These are phyloP conservation scores for Vinca major DNA, from an alignment of 305 asterid species.

Conservation along the genomic window DNA sequence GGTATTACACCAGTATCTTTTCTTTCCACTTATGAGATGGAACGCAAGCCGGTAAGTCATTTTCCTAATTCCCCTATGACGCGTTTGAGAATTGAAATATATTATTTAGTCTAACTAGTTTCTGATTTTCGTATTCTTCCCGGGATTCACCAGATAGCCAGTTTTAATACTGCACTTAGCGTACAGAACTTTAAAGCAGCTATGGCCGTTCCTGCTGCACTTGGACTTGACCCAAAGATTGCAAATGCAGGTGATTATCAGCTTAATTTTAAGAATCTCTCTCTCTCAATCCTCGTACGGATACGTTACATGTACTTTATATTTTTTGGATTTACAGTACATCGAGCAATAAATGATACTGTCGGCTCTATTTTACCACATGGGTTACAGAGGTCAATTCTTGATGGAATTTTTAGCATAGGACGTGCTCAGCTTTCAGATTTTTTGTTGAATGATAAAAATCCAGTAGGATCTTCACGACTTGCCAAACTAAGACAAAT, in stretches of 20 bases:
- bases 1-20: conserved; percentile 42
- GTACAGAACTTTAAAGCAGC: conserved; percentile 86
- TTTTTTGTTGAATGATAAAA: conserved; percentile 59
- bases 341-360: conserved; percentile 48
- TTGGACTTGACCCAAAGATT: conserved; percentile 81
- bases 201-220: conserved; percentile 87
- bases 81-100: not conserved
- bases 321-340: conserved; percentile 39
- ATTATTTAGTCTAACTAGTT: not conserved
- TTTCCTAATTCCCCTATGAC: not conserved
- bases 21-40: conserved; percentile 68
- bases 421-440: conserved; percentile 82
- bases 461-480: conserved; percentile 78
- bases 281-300: not conserved
- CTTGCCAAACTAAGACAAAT: conserved; percentile 61
- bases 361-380: conserved; percentile 64
- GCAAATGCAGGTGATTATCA: conserved; percentile 62
- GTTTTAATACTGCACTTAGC: conserved; percentile 68
- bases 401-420: conserved; percentile 72
- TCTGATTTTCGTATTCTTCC: not conserved
- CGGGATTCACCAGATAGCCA: conserved; percentile 55
- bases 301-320: not conserved
- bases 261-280: not conserved
- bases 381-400: conserved; percentile 47
- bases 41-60: conserved; percentile 64